Evolutionary conservation across 2,329 filamentous ascomycete genomes (phyloP), one percentile per base, ranked within the genome.

Genomic region (Colletotrichum musicola): DNA sequence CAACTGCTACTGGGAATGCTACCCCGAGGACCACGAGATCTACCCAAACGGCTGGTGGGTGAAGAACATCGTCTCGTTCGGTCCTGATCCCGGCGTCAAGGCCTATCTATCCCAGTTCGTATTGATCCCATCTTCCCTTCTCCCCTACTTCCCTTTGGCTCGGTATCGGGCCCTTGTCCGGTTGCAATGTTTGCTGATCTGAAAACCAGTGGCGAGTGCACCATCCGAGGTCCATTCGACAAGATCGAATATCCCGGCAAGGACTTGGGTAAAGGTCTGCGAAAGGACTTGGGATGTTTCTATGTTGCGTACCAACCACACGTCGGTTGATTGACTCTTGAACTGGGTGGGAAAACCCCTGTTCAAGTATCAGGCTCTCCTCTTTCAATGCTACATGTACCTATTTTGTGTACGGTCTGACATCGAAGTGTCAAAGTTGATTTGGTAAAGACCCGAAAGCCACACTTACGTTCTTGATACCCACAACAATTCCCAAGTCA

Each of bases 1-100:
- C 35, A 56, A 56, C 5, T 56, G 53, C 38, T 56, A 42, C 35
- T 56, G 38, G 35, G 38, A 22, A 6, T 56, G 53, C 53, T 56
- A 56, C 18, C 53, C 53, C 9, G 38, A 56, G 35, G n/a, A 22
- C 13, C 35, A 56, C 18, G 35, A 56, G 35, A 56, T 56, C n/a
- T 56, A 42, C 38, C 53, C 53, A 3, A 13, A 56, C 35, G 35
- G 53, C 1, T 56, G 53, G 53, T 56, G 53, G 53, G 35, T 56
- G 0, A 16, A 22, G 12, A n/a, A 20, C 35, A 27, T 56, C 53
- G 35, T 56, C 2, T 56, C 53, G 10, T n/a, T 56, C 12, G 53
- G 53, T 13, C 53, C 53, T 2, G 53, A 56, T 10, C 53, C 53
- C 2, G 53, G 35, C 5, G 35, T 56, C 35, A 56, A 56, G 18